phyloP scores from a whole-genome alignment of 768 basidiomycete genomes.

The Inosperma sp. region DNA sequence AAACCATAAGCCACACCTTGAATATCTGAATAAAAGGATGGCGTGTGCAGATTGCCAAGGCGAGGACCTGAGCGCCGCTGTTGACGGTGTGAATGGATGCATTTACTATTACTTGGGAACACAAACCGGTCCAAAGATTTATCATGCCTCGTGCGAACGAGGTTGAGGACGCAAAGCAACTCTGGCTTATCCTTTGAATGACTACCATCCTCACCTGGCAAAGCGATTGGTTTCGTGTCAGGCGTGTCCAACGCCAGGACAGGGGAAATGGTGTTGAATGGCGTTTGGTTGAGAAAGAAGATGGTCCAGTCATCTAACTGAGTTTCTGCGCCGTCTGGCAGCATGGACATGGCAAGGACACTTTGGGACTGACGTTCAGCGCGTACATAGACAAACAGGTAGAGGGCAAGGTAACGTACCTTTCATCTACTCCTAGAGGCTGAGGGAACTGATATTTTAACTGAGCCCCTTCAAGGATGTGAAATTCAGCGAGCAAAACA shows the following conservation, averaged over 20 bases:
- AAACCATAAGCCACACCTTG: slow-evolving; percentile 51
- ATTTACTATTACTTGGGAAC: background rate
- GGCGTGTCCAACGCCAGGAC: slow-evolving; percentile 69
- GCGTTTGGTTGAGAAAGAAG: slow-evolving; percentile 95
- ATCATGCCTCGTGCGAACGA: slow-evolving; percentile 90
- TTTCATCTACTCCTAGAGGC: slow-evolving; percentile 90
- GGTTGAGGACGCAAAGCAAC: slow-evolving; percentile 82
- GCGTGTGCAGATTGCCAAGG: slow-evolving; percentile 88
- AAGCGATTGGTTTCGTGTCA: slow-evolving; percentile 32
- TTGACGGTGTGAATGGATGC: background rate
- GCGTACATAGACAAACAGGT: background rate
- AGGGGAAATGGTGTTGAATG: slow-evolving; percentile 81
- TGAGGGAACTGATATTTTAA: slow-evolving; percentile 95
- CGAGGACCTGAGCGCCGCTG: slow-evolving; percentile 92
- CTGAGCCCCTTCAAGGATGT: slow-evolving; percentile 91
- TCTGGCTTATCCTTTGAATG: slow-evolving; percentile 37
- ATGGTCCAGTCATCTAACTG: slow-evolving; percentile 97
- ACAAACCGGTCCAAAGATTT: slow-evolving; percentile 71
- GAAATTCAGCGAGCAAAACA: slow-evolving; percentile 96
- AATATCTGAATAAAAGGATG: slow-evolving; percentile 96
- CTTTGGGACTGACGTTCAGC: slow-evolving; percentile 37
- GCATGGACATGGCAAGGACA: slow-evolving; percentile 93
- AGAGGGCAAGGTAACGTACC: slow-evolving; percentile 45
- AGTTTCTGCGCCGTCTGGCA: slow-evolving; percentile 95
- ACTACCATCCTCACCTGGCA: slow-evolving; percentile 34